Base-by-base conservation (phyloP, 805 yeast species). In the Martiniozyma abietophila region DNA sequence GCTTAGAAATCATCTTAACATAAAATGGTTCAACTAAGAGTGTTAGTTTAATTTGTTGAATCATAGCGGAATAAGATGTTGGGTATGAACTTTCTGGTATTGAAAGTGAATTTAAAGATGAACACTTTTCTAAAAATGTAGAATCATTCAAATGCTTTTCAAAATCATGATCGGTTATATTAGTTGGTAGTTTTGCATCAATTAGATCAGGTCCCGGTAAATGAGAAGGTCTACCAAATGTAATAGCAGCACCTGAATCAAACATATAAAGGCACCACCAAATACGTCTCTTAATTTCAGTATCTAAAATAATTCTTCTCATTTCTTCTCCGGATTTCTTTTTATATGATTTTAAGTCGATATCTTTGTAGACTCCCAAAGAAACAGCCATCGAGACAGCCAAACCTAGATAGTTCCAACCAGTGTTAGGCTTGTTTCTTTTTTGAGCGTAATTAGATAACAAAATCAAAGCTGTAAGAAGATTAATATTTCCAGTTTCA, bases 231-330 rank as follows among this genome's bases (percentile, higher is more conserved):
- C 85, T 56, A 10, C 82, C 83, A 52, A 74, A 72, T 1, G 80
- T 70, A 16, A 77, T 61, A 1, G 80, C 70, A 12, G 80, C 71
- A 34, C 79, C 76, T 12, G 75, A 69, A 51, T 76, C 83, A 45
- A 74, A 74, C 33, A 71, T 66, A 43, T 71, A 74, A 8, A 79
- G 44, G 2, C 79, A 77, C 80, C 82, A 77, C 81, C 82, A 78
- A 21, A 75, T 51, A 35, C 82, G 55, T 46, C 80, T 60, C 43
- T 81, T 63, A 50, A 69, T 62, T 44, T 75, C 82, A 33, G 65
- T 52, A 45, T 68, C 66, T 18, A 68, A 36, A 12, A 68, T 62
- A 25, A 35, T 38, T 14, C 58, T 59, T 37, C 56, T 56, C 14
- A 59, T 49, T 34, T 50, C 48, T 11, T 34, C 16, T 3, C 35